A percentile compares a stretch with the other conserved stretches of the same genome.
Evolutionary conservation across 495 filamentous ascomycete genomes (phyloP).

Genomic region (Penicillium cosmopolitanum): DNA sequence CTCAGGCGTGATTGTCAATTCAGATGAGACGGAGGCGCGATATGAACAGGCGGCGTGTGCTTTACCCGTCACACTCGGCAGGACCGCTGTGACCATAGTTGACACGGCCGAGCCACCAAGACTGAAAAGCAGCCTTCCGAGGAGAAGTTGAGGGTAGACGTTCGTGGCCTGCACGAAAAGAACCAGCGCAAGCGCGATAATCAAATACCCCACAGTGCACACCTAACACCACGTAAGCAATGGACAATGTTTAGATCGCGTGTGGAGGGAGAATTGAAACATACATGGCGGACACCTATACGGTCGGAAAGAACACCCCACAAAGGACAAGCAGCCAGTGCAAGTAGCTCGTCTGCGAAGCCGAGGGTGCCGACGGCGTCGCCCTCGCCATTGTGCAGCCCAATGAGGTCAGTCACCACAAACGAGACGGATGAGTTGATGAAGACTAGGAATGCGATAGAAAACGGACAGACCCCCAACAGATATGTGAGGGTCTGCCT

Average conservation of each 20-base stretch:
- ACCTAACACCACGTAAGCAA: conserved; percentile 49
- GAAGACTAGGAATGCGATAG: conserved; percentile 96
- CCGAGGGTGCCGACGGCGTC: conserved; percentile 92
- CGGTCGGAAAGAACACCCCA: conserved; percentile 94
- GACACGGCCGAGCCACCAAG: conserved; percentile 88
- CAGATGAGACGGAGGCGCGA: conserved; percentile 60
- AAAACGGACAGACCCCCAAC: conserved; percentile 87
- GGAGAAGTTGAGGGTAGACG: conserved; percentile 86
- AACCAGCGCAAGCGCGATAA: conserved; percentile 76
- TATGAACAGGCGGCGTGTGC: conserved; percentile 20
- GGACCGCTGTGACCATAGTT: conserved; percentile 96
- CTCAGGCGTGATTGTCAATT: conserved; percentile 65
- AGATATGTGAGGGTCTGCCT: conserved; percentile 84
- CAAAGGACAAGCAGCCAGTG: conserved; percentile 83
- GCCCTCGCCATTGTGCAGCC: conserved; percentile 73
- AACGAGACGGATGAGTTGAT: conserved; percentile 93
- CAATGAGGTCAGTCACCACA: conserved; percentile 89
- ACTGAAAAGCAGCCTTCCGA: conserved; percentile 86
- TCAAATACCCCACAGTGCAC: conserved; percentile 74
- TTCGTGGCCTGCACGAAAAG: conserved; percentile 83
- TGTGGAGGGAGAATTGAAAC: conserved; percentile 7
- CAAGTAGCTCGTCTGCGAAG: conserved; percentile 93
- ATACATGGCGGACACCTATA: conserved; percentile 75
- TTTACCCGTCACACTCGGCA: conserved; percentile 78
- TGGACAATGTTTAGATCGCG: conserved; percentile 3